Conservation (phyloP, 306 rosid genomes). For the Acacia melanoxylon region DNA sequence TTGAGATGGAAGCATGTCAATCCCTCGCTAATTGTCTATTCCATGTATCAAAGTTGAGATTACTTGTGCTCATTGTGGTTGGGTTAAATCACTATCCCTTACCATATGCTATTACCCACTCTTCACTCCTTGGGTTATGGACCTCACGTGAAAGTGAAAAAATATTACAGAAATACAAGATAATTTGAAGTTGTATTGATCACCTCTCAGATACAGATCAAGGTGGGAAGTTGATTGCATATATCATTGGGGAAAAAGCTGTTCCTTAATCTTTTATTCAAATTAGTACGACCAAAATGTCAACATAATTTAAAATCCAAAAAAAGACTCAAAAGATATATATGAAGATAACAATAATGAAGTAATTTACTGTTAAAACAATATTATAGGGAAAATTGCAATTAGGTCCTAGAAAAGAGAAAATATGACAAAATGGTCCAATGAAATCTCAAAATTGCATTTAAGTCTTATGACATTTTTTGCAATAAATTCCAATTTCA, state of each 20-base stretch:
- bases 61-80: not conserved
- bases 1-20: not conserved
- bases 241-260: not conserved
- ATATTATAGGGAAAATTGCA: too few species aligned
- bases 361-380: too few species aligned
- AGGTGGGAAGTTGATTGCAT: not conserved
- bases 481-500: too few species aligned
- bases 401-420: too few species aligned
- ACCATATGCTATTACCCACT: not conserved
- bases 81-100: not conserved
- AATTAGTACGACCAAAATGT: not conserved
- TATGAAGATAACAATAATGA: too few species aligned
- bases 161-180: not conserved
- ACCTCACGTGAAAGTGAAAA: not conserved
- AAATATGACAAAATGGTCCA: too few species aligned
- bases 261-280: not conserved
- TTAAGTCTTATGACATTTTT: too few species aligned
- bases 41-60: not conserved
- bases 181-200: not conserved
- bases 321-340: not conserved
- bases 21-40: not conserved
- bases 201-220: not conserved
- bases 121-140: not conserved
- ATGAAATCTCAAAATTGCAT: too few species aligned
- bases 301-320: not conserved